Conservation (phyloP, 1,284 basidiomycete genomes). For the Tilletiopsis washingtonensis region DNA sequence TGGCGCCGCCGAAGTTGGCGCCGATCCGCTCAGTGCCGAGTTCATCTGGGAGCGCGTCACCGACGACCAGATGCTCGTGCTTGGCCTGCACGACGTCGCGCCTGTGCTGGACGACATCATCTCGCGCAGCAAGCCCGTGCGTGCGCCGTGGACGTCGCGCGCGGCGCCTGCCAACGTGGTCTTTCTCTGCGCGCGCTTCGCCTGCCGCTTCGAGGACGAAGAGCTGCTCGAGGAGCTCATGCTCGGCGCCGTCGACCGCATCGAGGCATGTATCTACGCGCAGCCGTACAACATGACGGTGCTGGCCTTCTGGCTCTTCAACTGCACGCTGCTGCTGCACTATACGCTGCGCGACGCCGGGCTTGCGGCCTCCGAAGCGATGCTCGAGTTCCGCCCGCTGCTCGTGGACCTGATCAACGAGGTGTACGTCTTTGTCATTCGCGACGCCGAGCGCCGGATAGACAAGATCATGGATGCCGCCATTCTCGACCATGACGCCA, state of each 20-base stretch:
- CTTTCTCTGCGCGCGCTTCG: constrained; percentile 59
- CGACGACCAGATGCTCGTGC: constrained; percentile 68
- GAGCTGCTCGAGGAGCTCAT: constrained; percentile 75
- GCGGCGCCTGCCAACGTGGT: constrained; percentile 48
- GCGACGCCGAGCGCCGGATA: constrained; percentile 78
- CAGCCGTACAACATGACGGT: constrained; percentile 67
- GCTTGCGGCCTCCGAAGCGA: constrained; percentile 12
- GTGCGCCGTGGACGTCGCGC: constrained; percentile 44
- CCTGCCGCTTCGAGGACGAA: constrained; percentile 54
- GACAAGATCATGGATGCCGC: constrained; percentile 76
- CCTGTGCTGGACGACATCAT: constrained; percentile 73
- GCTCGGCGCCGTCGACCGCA: constrained; percentile 77
- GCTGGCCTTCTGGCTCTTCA: constrained; percentile 90
- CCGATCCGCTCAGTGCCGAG: constrained; percentile 25
- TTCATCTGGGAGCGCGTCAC: constrained; percentile 29
- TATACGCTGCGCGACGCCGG: constrained; percentile 59
- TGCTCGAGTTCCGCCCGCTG: constrained; percentile 22
- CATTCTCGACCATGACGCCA: constrained; percentile 73
- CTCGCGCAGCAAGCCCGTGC: constrained; percentile 57
- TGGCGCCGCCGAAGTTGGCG: constrained; percentile 34
- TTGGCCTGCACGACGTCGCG: constrained; percentile 67
- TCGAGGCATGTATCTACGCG: constrained; percentile 76
- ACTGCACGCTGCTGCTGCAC: constrained; percentile 79
- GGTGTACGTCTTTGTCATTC: constrained; percentile 86
- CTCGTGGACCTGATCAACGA: constrained; percentile 67